Conservation (phyloP, 2,329 filamentous ascomycete species). For the Colletotrichum coccodes region DNA sequence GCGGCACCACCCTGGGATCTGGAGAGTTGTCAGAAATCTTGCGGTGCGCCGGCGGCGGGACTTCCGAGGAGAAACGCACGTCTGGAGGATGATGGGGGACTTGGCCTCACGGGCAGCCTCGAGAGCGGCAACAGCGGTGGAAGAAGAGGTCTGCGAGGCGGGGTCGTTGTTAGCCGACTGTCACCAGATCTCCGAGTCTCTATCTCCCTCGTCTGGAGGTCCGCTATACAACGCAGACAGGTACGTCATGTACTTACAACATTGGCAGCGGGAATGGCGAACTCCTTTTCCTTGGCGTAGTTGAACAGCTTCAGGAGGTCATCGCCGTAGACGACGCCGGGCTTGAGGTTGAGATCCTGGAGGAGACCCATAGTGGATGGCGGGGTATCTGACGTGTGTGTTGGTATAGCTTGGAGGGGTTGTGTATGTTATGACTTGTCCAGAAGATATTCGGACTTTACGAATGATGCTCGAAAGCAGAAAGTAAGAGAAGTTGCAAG, state of each 20-base stretch:
- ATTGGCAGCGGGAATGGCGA: constrained; percentile 92
- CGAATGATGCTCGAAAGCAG: background rate
- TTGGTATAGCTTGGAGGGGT: background rate
- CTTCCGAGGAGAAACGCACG: constrained; percentile 44
- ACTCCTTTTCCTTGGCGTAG: constrained; percentile 87
- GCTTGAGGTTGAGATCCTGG: constrained; percentile 59
- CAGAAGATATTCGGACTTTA: background rate
- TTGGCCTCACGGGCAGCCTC: constrained; percentile 95
- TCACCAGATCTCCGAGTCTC: constrained; percentile 1
- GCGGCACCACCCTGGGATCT: constrained; percentile 89
- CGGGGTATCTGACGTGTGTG: constrained; percentile 16
- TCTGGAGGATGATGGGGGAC: constrained; percentile 91
- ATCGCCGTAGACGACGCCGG: constrained; percentile 65
- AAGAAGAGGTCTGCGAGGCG: constrained; percentile 72
- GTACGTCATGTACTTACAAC: constrained; percentile 64
- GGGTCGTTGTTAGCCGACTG: constrained; percentile 24
- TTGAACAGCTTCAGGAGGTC: constrained; percentile 78
- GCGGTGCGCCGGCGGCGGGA: background rate
- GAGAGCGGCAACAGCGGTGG: constrained; percentile 84
- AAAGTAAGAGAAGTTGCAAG: background rate
- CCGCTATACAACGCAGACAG: background rate
- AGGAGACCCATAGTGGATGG: constrained; percentile 42
- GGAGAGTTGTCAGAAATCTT: constrained; percentile 9
- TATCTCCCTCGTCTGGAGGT: background rate
- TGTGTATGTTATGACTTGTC: constrained; percentile 13